Evolutionary conservation across 306 rosid species (phyloP).

Genomic region (Lupinus albus): DNA sequence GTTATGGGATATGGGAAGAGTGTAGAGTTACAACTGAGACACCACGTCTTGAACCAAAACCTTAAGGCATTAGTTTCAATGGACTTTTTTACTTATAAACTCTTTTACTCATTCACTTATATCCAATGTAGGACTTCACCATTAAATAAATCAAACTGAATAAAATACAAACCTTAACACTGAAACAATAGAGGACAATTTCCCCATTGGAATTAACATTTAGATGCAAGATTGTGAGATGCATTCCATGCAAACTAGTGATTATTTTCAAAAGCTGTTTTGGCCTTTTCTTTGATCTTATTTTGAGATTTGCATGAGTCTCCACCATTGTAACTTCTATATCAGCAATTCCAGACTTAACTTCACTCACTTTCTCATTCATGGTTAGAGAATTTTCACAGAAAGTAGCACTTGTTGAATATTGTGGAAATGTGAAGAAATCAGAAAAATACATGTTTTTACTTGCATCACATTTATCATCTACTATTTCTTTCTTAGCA

Average conservation of each 20-base stretch:
- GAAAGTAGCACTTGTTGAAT: conserved; percentile 49
- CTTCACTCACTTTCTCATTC: conserved; percentile 41
- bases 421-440: conserved; percentile 88
- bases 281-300: conserved; percentile 68
- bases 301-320: conserved; percentile 84
- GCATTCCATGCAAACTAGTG: conserved; percentile 65
- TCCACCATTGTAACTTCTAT: conserved; percentile 93
- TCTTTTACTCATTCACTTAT: no score
- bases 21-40: no score
- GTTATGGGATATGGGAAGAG: no score
- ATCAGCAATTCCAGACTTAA: conserved; percentile 57
- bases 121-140: no score
- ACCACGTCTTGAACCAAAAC: no score
- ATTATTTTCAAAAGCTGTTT: conserved; percentile 77
- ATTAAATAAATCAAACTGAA: no score
- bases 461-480: conserved; percentile 2
- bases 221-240: conserved; percentile 81
- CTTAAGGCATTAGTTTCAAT: no score
- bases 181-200: conserved; percentile 69
- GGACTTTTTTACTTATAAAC: no score
- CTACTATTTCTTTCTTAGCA: conserved; percentile 43
- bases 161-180: conserved; percentile 88
- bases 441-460: conserved; percentile 67
- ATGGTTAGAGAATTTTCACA: conserved; percentile 39
- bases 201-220: conserved; percentile 67